These are phyloP conservation scores for Closterium sp. DNA, from an alignment of 139 green algal genomes.

Conservation along the genomic window DNA sequence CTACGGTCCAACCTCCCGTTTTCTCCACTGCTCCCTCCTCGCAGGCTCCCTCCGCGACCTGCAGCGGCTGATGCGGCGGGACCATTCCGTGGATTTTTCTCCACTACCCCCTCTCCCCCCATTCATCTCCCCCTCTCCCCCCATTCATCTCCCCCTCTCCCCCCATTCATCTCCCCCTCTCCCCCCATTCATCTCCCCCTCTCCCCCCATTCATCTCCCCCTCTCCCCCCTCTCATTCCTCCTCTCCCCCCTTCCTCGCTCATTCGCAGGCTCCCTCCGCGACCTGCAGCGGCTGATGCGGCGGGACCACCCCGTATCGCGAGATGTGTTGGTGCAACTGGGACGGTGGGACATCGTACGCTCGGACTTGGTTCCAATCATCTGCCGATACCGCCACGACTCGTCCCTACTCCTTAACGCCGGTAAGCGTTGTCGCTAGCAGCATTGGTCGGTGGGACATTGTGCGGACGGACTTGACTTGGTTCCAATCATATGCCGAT, in stretches of 20 bases:
- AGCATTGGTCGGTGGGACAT: background rate
- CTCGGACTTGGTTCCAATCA: conserved; percentile 79
- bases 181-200: too few relatives aligned
- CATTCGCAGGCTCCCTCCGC: background rate
- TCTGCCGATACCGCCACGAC: conserved; percentile 50
- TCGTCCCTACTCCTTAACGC: conserved; percentile 18
- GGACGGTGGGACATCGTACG: conserved; percentile 60
- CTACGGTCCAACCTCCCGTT: too few relatives aligned
- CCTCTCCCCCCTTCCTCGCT: too few relatives aligned
- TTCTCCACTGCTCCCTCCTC: too few relatives aligned
- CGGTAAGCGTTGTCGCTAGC: background rate
- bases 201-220: too few relatives aligned
- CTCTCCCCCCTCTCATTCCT: too few relatives aligned
- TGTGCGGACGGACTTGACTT: background rate
- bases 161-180: too few relatives aligned
- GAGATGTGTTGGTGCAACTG: conserved; percentile 79
- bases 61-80: background rate
- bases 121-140: too few relatives aligned
- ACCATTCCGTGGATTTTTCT: too few relatives aligned
- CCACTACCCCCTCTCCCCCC: too few relatives aligned
- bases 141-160: too few relatives aligned
- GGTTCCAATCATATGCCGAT: background rate
- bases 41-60: background rate
- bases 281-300: conserved; percentile 27
- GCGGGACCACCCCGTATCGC: conserved; percentile 70